Base-by-base conservation (phyloP, 83 land plant genomes). In the Picea abies region DNA sequence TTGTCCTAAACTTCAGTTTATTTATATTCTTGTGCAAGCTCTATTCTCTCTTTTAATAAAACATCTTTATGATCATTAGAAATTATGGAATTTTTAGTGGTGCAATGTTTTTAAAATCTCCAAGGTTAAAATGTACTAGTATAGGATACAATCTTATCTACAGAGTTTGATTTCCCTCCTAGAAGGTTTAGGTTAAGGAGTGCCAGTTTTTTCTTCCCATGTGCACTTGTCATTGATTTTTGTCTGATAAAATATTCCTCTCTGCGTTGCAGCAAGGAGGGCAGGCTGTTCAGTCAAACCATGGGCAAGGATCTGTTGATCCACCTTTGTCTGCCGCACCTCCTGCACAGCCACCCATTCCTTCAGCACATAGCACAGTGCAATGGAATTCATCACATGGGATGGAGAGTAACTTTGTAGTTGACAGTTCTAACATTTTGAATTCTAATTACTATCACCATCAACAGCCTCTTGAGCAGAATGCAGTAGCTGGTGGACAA, bases 251-350 rank as follows among this genome's bases (percentile, higher is more conserved):
- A 56, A 22, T 44, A 47, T 47, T 44, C 23, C n/a, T 20, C 26
- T n/a, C 12, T 11, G 60, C 39, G 12, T 73, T 73, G 78, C 78
- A 73, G 78, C 78, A 73, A 41, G 78, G 78, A 73, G 78, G 72
- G 37, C 89, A 87, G 39, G 70, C 41, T 83, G 84, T 61, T 60
- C 86, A 85, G 82, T 83, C 81, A 25, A 80, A 66, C 52, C 88
- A 84, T 78, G 82, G 73, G 19, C 83, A 85, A 69, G 65, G 78
- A 85, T 82, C 90, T 65, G 39, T 79, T 68, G 85, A 87, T 83
- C 14, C 63, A 71, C 68, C 82, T 63, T 78, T 32, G 19, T 26
- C 63, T 35, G 37, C 82, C 60, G 79, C 72, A 5, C 87, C 69
- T 26, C 60, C 61, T 66, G 26, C 79, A 52, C 80, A 69, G 70